Evolutionary conservation across 2,329 filamentous ascomycete genomes (phyloP), one percentile per base, ranked within the genome.

Genomic region (Paecilomyces variotii): DNA sequence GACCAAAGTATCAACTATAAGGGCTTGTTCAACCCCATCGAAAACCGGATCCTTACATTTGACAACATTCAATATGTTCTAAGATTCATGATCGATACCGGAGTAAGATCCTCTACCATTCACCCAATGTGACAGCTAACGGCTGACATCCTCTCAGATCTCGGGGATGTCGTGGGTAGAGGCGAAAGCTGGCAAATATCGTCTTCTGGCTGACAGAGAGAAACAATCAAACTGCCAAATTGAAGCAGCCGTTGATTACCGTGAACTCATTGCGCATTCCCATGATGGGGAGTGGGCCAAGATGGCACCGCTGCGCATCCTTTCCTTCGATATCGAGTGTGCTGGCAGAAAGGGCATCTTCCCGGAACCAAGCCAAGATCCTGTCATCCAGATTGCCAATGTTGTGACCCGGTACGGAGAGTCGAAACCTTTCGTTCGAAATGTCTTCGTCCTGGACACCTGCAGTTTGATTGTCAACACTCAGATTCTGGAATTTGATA

Each of bases 251-350:
- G 84, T 96, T 58, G 87, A 88, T 71, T 96, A 95, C 68, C 79
- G 80, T 59, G 87, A 97, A 67, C 79, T 99, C 7, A 86, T 97
- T 62, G 87, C 94, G 9, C 93, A 97, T 73, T 85, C 89, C 54
- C 86, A 92, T 1, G 88, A 94, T 64, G 93, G 92, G 19, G 92
- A 97, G 71, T 99, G 93, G 91, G 90, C 91, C 28, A 99, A 97
- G 76, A 97, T 97, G 87, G 94, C 95, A 0, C 94, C 94, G 0
- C 80, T 99, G 2, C 87, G 94, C 61, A 88, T 96, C 53, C 77
- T 99, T 53, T 97, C 94, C 3, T 97, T 99, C 69, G 94, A 99
- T 84, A 99, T 99, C 66, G 94, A 99, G 75, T 99, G 94, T 74
- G 94, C 94, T 66, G 94, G 94, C 56, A 89, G 95, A 66, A 97